These are phyloP conservation scores for Knufia petricola DNA, from an alignment of 2,329 filamentous ascomycete species.

Conservation along the genomic window DNA sequence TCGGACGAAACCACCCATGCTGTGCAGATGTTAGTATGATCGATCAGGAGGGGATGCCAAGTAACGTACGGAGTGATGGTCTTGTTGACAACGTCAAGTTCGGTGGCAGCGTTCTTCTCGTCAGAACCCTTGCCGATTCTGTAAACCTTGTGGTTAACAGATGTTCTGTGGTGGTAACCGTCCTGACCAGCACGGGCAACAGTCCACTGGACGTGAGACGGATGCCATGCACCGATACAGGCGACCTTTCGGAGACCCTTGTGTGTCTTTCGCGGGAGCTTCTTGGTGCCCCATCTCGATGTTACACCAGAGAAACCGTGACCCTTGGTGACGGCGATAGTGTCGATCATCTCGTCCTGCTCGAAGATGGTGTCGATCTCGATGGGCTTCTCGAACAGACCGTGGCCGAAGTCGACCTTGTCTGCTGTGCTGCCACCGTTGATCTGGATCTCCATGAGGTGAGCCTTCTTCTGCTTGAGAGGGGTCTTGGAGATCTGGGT, in stretches of 20 bases:
- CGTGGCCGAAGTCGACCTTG: constrained; percentile 93
- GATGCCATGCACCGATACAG: constrained; percentile 99
- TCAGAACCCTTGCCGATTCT: constrained; percentile 88
- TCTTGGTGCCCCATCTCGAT: constrained; percentile 98
- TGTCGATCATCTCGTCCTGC: constrained; percentile 98
- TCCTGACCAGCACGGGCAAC: constrained; percentile 99
- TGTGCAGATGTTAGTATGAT: constrained; percentile 40
- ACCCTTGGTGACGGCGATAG: constrained; percentile 99
- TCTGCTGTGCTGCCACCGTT: constrained; percentile 93
- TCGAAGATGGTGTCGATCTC: constrained; percentile 91
- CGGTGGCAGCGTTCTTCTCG: constrained; percentile 86
- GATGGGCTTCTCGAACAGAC: constrained; percentile 98
- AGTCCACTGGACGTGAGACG: constrained; percentile 99
- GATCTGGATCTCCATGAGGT: constrained; percentile 99
- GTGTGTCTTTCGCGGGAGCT: constrained; percentile 99
- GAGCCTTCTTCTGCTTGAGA: constrained; percentile 99
- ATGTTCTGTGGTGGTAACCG: constrained; percentile 99
- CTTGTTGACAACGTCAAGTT: constrained; percentile 98
- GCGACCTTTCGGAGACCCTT: constrained; percentile 99
- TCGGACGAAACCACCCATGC: constrained; percentile 97
- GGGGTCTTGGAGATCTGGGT: constrained; percentile 99
- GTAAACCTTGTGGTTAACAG: constrained; percentile 99
- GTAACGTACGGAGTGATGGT: constrained; percentile 98
- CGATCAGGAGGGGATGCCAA: too few relatives aligned
- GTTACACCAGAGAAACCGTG: constrained; percentile 98